Conservation (phyloP, 1,139 yeast species). For the Yamadazyma sp. region DNA sequence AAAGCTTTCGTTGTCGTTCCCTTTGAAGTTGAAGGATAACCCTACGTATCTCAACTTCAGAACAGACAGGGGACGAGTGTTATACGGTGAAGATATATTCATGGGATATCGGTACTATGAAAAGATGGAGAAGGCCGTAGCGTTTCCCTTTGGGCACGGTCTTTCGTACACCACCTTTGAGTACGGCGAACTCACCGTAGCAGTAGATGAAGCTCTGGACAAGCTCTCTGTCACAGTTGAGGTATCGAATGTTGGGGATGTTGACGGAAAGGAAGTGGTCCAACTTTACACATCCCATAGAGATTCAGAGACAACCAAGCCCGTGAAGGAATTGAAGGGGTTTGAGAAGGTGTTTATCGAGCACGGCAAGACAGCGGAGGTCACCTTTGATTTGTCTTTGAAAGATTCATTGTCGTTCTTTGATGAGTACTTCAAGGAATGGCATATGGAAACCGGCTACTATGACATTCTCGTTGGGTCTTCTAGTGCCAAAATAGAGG, state of each 20-base stretch:
- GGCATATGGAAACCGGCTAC: slow-evolving; percentile 19
- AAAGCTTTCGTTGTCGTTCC: slow-evolving; percentile 42
- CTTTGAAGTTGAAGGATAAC: slow-evolving; percentile 37
- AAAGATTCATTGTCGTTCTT: slow-evolving; percentile 56
- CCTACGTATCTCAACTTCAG: slow-evolving; percentile 46
- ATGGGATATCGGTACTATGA: slow-evolving; percentile 65
- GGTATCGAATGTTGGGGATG: slow-evolving; percentile 40
- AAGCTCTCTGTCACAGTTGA: slow-evolving; percentile 23
- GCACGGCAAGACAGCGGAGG: slow-evolving; percentile 37
- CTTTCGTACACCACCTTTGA: slow-evolving; percentile 55
- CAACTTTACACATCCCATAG: slow-evolving; percentile 45
- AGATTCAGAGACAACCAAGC: slow-evolving; percentile 44
- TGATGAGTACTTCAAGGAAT: slow-evolving; percentile 46
- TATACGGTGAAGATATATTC: slow-evolving; percentile 57
- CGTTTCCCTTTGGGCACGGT: slow-evolving; percentile 65
- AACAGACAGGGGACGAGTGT: slow-evolving; percentile 47
- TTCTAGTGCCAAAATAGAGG: slow-evolving; percentile 23
- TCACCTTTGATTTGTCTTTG: slow-evolving; percentile 31
- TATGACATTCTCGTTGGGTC: slow-evolving; percentile 40
- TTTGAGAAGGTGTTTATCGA: slow-evolving; percentile 47
- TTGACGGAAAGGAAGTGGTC: slow-evolving; percentile 45
- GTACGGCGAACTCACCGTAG: slow-evolving; percentile 17
- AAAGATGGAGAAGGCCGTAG: slow-evolving; percentile 42
- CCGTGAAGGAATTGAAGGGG: slow-evolving; percentile 57
- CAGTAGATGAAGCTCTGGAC: slow-evolving; percentile 14